These are phyloP conservation scores for Chrysanthemum lavandulifolium DNA, from an alignment of 129 eudicot species.

Conservation along the genomic window DNA sequence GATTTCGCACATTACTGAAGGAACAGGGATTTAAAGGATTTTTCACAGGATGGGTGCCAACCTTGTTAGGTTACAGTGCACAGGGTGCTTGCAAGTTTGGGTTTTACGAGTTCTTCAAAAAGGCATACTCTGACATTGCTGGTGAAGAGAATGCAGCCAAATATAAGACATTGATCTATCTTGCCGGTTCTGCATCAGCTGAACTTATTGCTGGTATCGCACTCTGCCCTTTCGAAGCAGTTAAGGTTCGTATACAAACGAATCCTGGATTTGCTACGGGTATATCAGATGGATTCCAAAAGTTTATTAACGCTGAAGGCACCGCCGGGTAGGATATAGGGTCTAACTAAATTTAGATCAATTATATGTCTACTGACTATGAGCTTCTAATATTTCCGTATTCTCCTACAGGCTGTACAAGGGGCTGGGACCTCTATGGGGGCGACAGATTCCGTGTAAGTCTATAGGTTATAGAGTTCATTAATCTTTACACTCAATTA, in stretches of 20 bases:
- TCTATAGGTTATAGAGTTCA: slow-evolving; percentile 7
- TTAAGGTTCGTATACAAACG: slow-evolving; percentile 93
- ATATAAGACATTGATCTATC: slow-evolving; percentile 76
- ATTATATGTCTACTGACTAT: neutral
- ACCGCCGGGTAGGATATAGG: slow-evolving; percentile 49
- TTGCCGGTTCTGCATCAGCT: slow-evolving; percentile 92
- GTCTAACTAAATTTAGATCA: neutral
- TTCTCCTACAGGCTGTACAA: slow-evolving; percentile 64
- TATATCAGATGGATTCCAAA: slow-evolving; percentile 75
- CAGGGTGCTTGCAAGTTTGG: slow-evolving; percentile 92
- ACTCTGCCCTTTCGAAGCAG: slow-evolving; percentile 92
- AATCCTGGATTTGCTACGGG: slow-evolving; percentile 92
- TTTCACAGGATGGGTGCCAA: slow-evolving; percentile 91
- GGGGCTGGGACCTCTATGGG: slow-evolving; percentile 94
- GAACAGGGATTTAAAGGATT: slow-evolving; percentile 90
- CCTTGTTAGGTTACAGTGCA: slow-evolving; percentile 78
- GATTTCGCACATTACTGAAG: slow-evolving; percentile 70
- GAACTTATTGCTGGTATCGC: slow-evolving; percentile 86
- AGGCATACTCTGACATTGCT: slow-evolving; percentile 76
- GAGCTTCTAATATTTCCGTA: neutral
- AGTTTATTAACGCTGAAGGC: slow-evolving; percentile 73
- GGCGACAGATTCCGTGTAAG: slow-evolving; percentile 95
- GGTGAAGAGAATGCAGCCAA: slow-evolving; percentile 81
- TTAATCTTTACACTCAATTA: neutral
- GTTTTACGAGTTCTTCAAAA: slow-evolving; percentile 85